Evolutionary conservation across 176 grass and related monocot species (phyloP), one percentile per base, ranked within the genome.

Genomic region (Lolium multiflorum): DNA sequence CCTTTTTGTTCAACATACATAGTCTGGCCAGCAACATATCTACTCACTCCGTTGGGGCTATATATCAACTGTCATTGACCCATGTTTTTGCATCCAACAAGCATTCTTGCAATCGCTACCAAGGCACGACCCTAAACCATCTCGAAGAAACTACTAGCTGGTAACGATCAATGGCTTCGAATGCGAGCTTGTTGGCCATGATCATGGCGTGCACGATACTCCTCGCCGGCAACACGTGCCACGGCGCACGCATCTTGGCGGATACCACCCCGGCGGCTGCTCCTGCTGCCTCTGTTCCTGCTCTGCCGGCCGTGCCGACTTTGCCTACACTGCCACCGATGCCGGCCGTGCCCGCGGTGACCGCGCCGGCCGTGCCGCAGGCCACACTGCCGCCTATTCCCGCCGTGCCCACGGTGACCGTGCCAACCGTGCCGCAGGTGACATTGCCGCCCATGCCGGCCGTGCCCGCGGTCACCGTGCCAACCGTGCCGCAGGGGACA

Each of bases 381-480:
- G 14, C 17, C 0, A 44, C 41, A 44, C 3, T 87, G 28, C 86
- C 69, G 15, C 0, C 50, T 1, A 31, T 82, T 37, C 86, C 80
- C 11, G 31, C 67, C 11, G 41, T 64, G 56, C 77, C 77, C 12
- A 11, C 31, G 46, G 46, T 47, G 7, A 47, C 46, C 46, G 41
- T 47, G 39, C 69, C 39, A 0, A 41, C 38, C 26, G 35, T 78
- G 35, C 63, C 63, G 6, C 63, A 66, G 6, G 26, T 0, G 35
- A 2, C 76, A 12, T 1, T 61, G 37, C 55, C 76, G 0, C 55
- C 55, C 0, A 3, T 69, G 65, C 65, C 65, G 0, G 31, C 28
- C 26, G 7, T 87, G 66, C 59, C 84, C 63, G 49, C 80, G 1
- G 24, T 24, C 58, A 60, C 81, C 35, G 22, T 65, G 22, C 78